Percentiles rank a stretch among this genome's conserved stretches.
Evolutionary conservation across 2,329 filamentous ascomycete species (phyloP).

Genomic region (Cladosporium cucumerinum): DNA sequence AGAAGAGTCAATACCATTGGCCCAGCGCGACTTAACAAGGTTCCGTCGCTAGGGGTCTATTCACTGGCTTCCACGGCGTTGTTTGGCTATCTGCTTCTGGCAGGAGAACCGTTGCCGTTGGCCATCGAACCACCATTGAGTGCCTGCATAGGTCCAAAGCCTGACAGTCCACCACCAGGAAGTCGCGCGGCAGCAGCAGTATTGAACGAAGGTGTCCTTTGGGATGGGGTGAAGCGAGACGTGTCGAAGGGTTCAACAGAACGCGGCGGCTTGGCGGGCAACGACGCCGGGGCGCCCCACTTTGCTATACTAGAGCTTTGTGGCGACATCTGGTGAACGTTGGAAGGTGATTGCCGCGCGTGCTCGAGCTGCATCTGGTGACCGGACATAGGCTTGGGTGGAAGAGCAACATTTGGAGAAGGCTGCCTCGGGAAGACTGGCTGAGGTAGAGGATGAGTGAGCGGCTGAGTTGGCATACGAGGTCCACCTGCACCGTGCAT

Average conservation of each 20-base stretch:
- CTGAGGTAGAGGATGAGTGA: constrained; percentile 38
- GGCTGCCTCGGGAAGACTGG: constrained; percentile 37
- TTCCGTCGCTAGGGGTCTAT: not conserved
- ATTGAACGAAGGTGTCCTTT: constrained; percentile 19
- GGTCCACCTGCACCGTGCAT: constrained; percentile 8
- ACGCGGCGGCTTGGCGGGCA: constrained; percentile 55
- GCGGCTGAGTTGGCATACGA: constrained; percentile 21
- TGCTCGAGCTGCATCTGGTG: constrained; percentile 16
- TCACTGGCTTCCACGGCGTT: not conserved
- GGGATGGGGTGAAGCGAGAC: constrained; percentile 11
- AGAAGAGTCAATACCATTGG: not conserved
- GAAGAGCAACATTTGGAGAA: constrained; percentile 33
- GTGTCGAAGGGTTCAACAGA: constrained; percentile 33
- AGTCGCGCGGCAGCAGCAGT: constrained; percentile 16
- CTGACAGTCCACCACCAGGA: constrained; percentile 15
- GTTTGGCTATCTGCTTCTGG: not conserved
- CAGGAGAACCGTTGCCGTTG: not conserved
- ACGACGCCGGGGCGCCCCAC: constrained; percentile 52
- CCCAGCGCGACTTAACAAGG: not conserved
- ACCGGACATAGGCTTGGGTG: constrained; percentile 28
- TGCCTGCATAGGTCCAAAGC: constrained; percentile 21
- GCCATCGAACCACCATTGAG: constrained; percentile 5
- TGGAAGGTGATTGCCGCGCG: constrained; percentile 29
- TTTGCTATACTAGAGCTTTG: constrained; percentile 48
- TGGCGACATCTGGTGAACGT: constrained; percentile 20